A percentile compares a stretch with the other conserved stretches of the same genome.
phyloP scores from a whole-genome alignment of 257 asterid genomes.

The Solanum lignicaule region DNA sequence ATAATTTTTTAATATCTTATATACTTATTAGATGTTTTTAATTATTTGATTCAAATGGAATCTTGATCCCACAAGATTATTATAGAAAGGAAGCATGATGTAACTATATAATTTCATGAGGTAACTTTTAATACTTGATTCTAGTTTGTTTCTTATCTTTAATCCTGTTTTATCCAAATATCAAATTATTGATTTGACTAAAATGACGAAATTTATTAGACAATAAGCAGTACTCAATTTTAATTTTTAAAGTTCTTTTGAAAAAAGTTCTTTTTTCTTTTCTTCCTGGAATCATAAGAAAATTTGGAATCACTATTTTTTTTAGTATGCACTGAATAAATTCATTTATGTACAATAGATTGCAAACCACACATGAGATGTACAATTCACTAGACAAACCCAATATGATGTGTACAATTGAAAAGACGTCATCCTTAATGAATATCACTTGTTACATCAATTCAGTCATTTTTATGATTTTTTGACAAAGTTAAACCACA shows the following conservation, averaged over 20 bases:
- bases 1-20: not conserved
- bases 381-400: not conserved
- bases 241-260: not conserved
- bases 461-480: rapidly evolving
- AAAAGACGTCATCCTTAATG: not conserved
- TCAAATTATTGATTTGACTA: not conserved
- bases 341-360: not conserved
- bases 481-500: not conserved
- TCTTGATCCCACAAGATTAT: not conserved
- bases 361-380: not conserved
- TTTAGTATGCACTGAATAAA: not conserved
- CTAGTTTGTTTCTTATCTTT: not conserved
- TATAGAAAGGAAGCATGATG: not conserved
- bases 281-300: no score
- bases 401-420: not conserved
- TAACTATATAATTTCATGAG: not conserved
- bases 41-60: not conserved
- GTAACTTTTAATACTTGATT: not conserved
- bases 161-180: not conserved
- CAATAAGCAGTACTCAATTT: not conserved
- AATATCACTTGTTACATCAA: not conserved
- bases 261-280: not conserved
- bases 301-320: no score
- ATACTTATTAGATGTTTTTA: not conserved
- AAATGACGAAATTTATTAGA: not conserved